Evolutionary conservation across 371 early-diverging fungal species (phyloP), one percentile per base, ranked within the genome.

Genomic region (Cokeromyces recurvatus): DNA sequence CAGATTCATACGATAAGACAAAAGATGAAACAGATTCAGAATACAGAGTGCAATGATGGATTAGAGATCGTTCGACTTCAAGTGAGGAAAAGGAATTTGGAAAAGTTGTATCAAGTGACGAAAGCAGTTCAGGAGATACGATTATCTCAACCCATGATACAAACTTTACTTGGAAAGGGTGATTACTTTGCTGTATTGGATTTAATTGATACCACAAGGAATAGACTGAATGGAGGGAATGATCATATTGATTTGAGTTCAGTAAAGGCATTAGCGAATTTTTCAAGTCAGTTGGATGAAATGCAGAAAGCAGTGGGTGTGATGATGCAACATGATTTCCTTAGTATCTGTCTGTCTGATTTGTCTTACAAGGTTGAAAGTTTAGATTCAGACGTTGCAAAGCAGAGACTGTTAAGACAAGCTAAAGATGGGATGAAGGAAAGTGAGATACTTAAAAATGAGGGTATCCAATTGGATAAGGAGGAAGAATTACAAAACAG

Each of bases 121-220:
- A 74, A 74, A 36, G 64, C 81, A 38, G 77, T 95, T 19, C 62
- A 78, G 41, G 82, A 84, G 32, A 74, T 94, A n/a, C 74, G 77
- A 42, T 78, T 88, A 4, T 82, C 85, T 1, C 87, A 86, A 51
- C 86, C 90, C 1, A 85, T 81, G 53, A 89, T 94, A 19, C 91
- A 92, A 52, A 74, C 80, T 12, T 61, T 95, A 21, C 58, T 94
- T 6, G 75, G 73, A 0, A 84, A 87, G 32, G 82, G 83, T 4
- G 87, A 95, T 57, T 90, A 87, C 51, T 85, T 90, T 51, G 90
- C 79, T 2, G 95, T 95, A 5, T 58, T 96, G 56, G 89, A 90
- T 50, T 59, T 95, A 32, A 84, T 96, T 25, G 86, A 86, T 20
- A 89, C 89, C 19, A 82, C 91, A 5, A 81, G 80, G 27, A 43